Evolutionary conservation across 768 basidiomycete species (phyloP), one percentile per base, ranked within the genome.

Genomic region (Panaeolus papilionaceus): DNA sequence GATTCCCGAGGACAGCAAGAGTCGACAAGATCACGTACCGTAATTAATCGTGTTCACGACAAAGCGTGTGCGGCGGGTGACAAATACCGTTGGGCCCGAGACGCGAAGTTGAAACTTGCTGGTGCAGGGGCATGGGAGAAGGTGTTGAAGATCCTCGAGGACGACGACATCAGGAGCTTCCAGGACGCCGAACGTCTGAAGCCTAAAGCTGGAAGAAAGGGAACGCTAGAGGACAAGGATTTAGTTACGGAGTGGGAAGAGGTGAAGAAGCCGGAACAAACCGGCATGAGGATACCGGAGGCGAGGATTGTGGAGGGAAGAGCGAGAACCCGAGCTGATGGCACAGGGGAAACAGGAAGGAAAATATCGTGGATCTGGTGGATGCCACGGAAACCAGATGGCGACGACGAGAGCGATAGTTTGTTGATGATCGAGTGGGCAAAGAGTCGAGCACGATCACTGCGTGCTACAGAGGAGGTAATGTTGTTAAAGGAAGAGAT

Each of bases 371-470:
- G 64, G 64, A 65, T 65, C 4, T 65, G 64, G 64, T n/a, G 12
- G 45, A 45, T 44, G 39, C 38, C 38, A 37, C 61, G 51, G 8
- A 62, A 49, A 20, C 49, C 49, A 7, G 38, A 26, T 51, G 10
- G 28, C 62, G 3, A 38, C 1, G 49, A 51, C 23, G 58, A 66
- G 4, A 16, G n/a, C 44, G n/a, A 54, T 14, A 18, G 66, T 68
- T 14, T 79, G 70, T 20, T 75, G 12, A 45, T 40, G 2, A 65
- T 71, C 2, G 75, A 75, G 58, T 78, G 75, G 75, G 70, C 73
- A 38, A 75, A 72, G 51, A 71, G 74, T 40, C 64, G 68, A 8
- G 74, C 72, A 14, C 63, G 70, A 16, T 67, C 67, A 0, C 18
- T 51, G 2, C 69, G 69, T 11, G 74, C 74, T 47, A 47, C 23